Conservation (phyloP, 495 filamentous ascomycete genomes). For the Amniculicola lignicola region DNA sequence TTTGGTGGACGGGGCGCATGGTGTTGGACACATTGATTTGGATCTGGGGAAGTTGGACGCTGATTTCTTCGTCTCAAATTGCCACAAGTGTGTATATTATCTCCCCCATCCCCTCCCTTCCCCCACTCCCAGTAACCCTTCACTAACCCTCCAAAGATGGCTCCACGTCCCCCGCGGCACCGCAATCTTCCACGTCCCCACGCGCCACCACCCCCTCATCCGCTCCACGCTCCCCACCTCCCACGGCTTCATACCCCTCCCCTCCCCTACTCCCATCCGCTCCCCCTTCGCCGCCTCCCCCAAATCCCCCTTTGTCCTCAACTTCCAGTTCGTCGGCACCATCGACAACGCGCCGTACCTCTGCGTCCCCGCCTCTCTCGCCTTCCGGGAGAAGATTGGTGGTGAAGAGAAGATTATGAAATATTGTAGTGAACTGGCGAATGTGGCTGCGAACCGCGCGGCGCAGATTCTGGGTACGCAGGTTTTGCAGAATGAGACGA, state of each 20-base stretch:
- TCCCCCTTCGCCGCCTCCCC: constrained; percentile 49
- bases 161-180: constrained; percentile 77
- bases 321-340: constrained; percentile 78
- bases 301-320: constrained; percentile 58
- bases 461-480: constrained; percentile 63
- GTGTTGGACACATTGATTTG: constrained; percentile 71
- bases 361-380: constrained; percentile 65
- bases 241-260: constrained; percentile 51
- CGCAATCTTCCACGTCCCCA: constrained; percentile 75
- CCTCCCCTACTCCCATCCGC: constrained; percentile 54
- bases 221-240: constrained; percentile 72
- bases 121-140: not conserved
- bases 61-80: constrained; percentile 82
- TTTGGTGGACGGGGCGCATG: constrained; percentile 78
- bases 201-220: constrained; percentile 68
- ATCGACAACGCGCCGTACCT: constrained; percentile 67
- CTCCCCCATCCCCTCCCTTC: not conserved
- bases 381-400: constrained; percentile 65
- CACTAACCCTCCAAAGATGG: constrained; percentile 55
- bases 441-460: constrained; percentile 55
- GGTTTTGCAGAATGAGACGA: constrained; percentile 55
- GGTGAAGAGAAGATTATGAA: constrained; percentile 66
- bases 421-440: constrained; percentile 58
- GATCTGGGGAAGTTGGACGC: constrained; percentile 62
- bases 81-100: constrained; percentile 80